phyloP scores from a whole-genome alignment of 371 early-diverging fungal species.

The Chytridiales sp. region DNA sequence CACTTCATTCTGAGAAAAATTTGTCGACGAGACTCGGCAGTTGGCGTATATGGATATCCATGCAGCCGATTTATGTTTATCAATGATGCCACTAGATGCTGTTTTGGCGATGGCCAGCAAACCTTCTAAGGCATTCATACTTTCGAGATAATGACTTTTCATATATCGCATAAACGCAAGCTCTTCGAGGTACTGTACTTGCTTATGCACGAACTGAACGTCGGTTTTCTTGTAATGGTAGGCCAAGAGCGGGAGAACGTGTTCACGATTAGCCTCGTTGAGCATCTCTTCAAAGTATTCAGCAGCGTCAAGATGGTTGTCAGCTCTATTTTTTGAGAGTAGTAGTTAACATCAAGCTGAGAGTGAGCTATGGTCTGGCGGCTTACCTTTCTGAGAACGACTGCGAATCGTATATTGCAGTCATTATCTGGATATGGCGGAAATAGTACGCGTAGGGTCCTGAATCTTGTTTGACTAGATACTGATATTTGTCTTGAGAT shows the following conservation, averaged over 20 bases:
- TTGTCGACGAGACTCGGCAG: no score
- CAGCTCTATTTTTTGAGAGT: no score
- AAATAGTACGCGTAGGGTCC: slow-evolving; percentile 1
- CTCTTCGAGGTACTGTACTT: slow-evolving; percentile 5
- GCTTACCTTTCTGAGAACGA: background rate
- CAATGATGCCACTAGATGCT: no score
- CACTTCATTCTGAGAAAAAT: no score
- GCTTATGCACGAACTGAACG: background rate
- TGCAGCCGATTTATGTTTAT: no score
- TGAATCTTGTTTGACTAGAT: background rate
- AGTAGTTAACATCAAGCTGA: no score
- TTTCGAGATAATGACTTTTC: no score
- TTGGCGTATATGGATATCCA: no score
- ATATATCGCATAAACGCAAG: slow-evolving; percentile 8
- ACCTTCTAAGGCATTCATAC: no score
- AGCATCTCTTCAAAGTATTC: slow-evolving; percentile 3
- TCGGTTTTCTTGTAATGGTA: slow-evolving; percentile 6
- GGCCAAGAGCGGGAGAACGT: background rate
- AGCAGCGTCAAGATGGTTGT: slow-evolving; percentile 4
- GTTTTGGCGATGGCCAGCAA: no score
- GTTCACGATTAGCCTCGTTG: background rate
- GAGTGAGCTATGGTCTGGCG: no score
- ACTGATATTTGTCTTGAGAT: background rate
- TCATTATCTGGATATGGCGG: slow-evolving; percentile 11
- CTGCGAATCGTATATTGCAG: slow-evolving; percentile 10